Conservation (phyloP, 164 flowering plant genomes). For the Brasenia schreberi region DNA sequence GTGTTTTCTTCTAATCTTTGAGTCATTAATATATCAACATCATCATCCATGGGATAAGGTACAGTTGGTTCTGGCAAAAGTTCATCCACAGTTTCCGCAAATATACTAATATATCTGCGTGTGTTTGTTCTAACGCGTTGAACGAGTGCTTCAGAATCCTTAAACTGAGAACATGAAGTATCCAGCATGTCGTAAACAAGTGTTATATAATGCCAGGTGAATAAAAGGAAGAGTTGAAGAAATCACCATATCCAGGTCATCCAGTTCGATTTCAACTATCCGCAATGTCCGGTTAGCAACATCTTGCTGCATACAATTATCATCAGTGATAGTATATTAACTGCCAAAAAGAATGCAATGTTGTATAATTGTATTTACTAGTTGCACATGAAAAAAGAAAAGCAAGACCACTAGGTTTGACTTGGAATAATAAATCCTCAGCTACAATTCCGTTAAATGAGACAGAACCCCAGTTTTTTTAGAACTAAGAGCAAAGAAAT, state of each 20-base stretch:
- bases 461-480: background rate
- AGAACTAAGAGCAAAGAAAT: too few species aligned
- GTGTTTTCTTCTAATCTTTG: conserved; percentile 71
- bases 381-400: background rate
- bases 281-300: conserved; percentile 67
- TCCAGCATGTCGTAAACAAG: background rate
- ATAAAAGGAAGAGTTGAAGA: background rate
- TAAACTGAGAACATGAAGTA: background rate
- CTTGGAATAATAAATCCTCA: background rate
- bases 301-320: conserved; percentile 59
- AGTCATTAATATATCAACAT: conserved; percentile 79
- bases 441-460: background rate
- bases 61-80: conserved; percentile 85
- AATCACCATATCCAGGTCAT: conserved; percentile 60
- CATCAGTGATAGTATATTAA: background rate
- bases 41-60: conserved; percentile 62
- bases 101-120: conserved; percentile 61
- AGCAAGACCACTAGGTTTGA: background rate
- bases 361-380: background rate
- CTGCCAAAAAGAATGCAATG: background rate
- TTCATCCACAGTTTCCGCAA: conserved; percentile 79
- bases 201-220: background rate
- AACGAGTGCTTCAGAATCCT: conserved; percentile 75
- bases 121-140: conserved; percentile 72
- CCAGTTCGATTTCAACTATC: conserved; percentile 65